Conservation (phyloP, 2,329 filamentous ascomycete genomes). For the Alternaria dauci region DNA sequence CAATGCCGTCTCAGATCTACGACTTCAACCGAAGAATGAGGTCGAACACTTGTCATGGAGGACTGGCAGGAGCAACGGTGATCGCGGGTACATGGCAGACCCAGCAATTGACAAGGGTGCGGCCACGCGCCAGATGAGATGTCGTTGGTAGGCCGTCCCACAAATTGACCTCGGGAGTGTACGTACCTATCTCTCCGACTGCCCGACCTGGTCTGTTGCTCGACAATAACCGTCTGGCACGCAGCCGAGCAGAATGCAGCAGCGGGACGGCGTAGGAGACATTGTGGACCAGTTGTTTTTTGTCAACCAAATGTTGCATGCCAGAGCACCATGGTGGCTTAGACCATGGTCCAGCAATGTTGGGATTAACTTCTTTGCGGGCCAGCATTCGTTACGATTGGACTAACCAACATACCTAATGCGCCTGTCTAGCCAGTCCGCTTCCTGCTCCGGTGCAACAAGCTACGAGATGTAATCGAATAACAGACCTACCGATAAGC, state of each 20-base stretch:
- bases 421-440: constrained; percentile 17
- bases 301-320: constrained; percentile 19
- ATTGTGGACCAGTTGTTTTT: constrained; percentile 11
- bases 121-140: constrained; percentile 27
- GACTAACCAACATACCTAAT: constrained; percentile 19
- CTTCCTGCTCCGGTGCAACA: constrained; percentile 16
- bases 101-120: constrained; percentile 23
- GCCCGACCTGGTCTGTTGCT: constrained; percentile 22
- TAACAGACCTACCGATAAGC: constrained; percentile 45
- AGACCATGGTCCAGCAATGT: constrained; percentile 5
- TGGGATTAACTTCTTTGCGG: constrained; percentile 15
- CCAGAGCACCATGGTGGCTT: constrained; percentile 29
- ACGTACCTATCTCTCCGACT: constrained; percentile 29
- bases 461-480: constrained; percentile 39
- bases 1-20: constrained; percentile 22
- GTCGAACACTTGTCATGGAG: constrained; percentile 18
- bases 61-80: constrained; percentile 17
- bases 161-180: constrained; percentile 1
- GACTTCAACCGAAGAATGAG: constrained; percentile 20
- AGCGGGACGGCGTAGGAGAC: constrained; percentile 35
- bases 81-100: constrained; percentile 20
- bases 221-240: constrained; percentile 6
- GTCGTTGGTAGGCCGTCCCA: constrained; percentile 18
- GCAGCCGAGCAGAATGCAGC: constrained; percentile 13
- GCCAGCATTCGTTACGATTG: constrained; percentile 9